A percentile compares a stretch with the other conserved stretches of the same genome.
Conservation (phyloP, 441 rosid genomes). For the Populus trichocarpa region DNA sequence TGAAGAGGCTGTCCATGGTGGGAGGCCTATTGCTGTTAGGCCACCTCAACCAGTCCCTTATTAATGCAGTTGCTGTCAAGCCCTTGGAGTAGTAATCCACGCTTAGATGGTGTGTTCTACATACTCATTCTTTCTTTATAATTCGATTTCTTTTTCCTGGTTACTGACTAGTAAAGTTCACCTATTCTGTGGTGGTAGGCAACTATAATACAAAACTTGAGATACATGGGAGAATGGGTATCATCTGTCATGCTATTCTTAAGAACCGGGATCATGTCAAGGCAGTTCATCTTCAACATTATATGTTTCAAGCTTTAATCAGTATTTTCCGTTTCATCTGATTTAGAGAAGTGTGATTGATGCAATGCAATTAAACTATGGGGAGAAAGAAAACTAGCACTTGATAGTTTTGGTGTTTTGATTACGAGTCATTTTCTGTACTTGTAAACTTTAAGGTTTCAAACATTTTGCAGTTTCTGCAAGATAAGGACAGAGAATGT, state of each 20-base stretch:
- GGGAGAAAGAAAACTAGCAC: no score
- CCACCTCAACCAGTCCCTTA: slow-evolving; percentile 21
- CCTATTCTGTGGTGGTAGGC: slow-evolving; percentile 25
- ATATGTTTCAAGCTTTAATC: slow-evolving; percentile 31
- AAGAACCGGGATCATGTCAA: slow-evolving; percentile 14
- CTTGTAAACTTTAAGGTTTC: no score
- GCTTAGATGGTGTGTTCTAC: slow-evolving; percentile 36
- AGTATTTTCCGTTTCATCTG: neutral
- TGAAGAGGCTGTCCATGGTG: slow-evolving; percentile 11
- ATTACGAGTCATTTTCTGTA: no score
- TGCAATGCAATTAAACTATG: neutral
- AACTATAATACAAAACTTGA: slow-evolving; percentile 33
- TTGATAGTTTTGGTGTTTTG: no score
- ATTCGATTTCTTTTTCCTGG: neutral
- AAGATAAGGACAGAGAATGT: slow-evolving; percentile 36
- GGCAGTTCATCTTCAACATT: slow-evolving; percentile 3
- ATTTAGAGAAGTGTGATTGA: neutral
- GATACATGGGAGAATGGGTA: slow-evolving; percentile 58
- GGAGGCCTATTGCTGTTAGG: slow-evolving; percentile 20
- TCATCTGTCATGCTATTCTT: slow-evolving; percentile 54
- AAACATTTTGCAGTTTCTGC: slow-evolving; percentile 32
- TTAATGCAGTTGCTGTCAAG: slow-evolving; percentile 51
- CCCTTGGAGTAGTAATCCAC: slow-evolving; percentile 55
- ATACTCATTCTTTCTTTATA: neutral
- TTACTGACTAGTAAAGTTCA: neutral